Evolutionary conservation across 2,329 filamentous ascomycete genomes (phyloP), one percentile per base, ranked within the genome.

Genomic region (Periconia digitata): DNA sequence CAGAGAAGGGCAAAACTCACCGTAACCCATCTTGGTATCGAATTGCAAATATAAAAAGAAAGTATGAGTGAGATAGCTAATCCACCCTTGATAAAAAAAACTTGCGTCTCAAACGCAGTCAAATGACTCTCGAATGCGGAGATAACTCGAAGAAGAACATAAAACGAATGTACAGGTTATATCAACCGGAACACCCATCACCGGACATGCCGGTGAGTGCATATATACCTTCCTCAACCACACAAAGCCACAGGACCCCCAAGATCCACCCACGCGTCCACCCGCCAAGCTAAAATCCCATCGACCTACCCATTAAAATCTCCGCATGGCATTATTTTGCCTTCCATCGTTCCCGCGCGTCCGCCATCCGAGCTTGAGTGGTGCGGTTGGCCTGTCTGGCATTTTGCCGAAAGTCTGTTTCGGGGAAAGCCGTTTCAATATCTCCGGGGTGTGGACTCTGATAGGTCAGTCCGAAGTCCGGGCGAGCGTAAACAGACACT

Each of bases 11-110:
- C 29, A 17, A 8, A 10, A 23, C 39, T 36, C 58, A 64, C 64
- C 64, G 49, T 56, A 61, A 50, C 62, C 60, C 63, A 66, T 67
- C 18, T 44, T 43, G 8, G n/a, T 13, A 15, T 20, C 37, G 10
- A 39, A 21, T 22, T 39, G 27, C 27, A 32, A 15, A 32, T 32
- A 32, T 32, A 4, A 32, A 32, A 32, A 32, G 27, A 32, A 32
- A 13, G 27, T 32, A 32, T 32, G n/a, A 15, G 27, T 32, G 27
- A 32, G 27, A 13, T n/a, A n/a, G n/a, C n/a, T n/a, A n/a, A n/a
- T n/a, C n/a, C n/a, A n/a, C n/a, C n/a, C n/a, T n/a, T n/a, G n/a
- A 6, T 32, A 32, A 13, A 32, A 13, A 10, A 32, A 32, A 27
- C 12, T 15, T 13, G 27, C 27, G 27, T 32, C 27, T 32, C 27